Base-by-base conservation (phyloP, 2,329 filamentous ascomycete genomes). In the Orbilia javanica region DNA sequence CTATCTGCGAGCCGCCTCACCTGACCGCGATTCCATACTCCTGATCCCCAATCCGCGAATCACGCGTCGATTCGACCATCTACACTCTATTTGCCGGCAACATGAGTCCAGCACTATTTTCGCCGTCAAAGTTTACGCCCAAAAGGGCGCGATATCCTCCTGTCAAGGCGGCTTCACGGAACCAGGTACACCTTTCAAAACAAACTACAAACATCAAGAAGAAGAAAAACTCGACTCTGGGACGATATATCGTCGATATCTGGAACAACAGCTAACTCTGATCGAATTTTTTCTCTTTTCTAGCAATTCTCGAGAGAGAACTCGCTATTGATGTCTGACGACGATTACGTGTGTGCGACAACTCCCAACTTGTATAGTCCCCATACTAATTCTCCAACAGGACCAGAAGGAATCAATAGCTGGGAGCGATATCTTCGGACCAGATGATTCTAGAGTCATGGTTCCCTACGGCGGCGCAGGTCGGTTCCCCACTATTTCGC, bases 401-500 rank as follows among this genome's bases (percentile, higher is more conserved):
- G 66, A 62, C n/a, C 70, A 68, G 22, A 46, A 57, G 31, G 74
- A 72, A 8, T 78, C 74, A 11, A 78, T 78, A 57, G 67, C 67
- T 22, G 74, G 63, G 0, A 78, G 74, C 63, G 67, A 78, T 64
- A 78, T 72, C 46, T 67, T 67, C 39, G 70, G 67, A 13, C 67
- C 52, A 11, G 66, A 69, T 46, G 73, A 74, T 25, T 71, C 72
- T 20, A 73, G 62, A 55, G 68, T 69, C 29, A 60, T 77, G 20
- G 70, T 81, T 3, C 57, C 70, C n/a, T 77, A 79, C 22, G 79
- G 79, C 27, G 79, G 79, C 18, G 67, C 63, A 67, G 74, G 74
- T 78, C 63, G 85, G 86, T 39, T 88, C 89, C 82, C 86, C 88
- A 3, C 82, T 2, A 83, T 48, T 86, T 82, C 83, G 60, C 79